Base-by-base conservation (phyloP, 2,329 filamentous ascomycete species). In the Neurospora sp. region DNA sequence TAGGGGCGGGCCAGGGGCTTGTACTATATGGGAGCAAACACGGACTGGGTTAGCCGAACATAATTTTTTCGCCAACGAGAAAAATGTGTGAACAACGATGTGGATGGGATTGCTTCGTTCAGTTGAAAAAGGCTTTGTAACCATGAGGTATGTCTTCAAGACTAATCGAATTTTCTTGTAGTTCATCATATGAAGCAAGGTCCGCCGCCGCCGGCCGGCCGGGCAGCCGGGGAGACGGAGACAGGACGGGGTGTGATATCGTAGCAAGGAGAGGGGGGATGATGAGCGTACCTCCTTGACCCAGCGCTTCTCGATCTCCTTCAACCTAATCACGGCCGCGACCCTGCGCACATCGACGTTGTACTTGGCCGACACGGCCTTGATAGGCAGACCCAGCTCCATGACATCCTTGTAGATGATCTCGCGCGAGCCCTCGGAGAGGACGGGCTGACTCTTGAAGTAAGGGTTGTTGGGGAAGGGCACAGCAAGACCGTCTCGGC, bases 121-220 rank as follows among this genome's bases (percentile, higher is more conserved):
- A 93, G 90, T 88, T 85, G 87, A 85, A 90, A 90, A 88, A 86
- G 86, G 84, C 87, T 86, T 71, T 91, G 85, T 95, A 95, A 97
- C 92, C 93, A 96, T 90, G 85, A 89, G 80, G 69, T 84, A 81
- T 89, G 94, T 98, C 94, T 97, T 97, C 86, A 96, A 97, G 95
- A 98, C 95, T 97, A 97, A 98, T 97, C 95, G 95, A 91, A 87
- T 89, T 90, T 88, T 87, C 86, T 88, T 82, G 79, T 78, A 75
- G 77, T 79, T 87, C 86, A 89, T 89, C 86, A 88, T 80, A 72
- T 76, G 76, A 76, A 77, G 72, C 69, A 62, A 3, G 4, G 70
- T 74, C 17, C 46, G 28, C 28, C 23, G 28, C 28, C 52, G 52
- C 23, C 46, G 11, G 13, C 52, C 15, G 28, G 23, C 15, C 15